phyloP scores from a whole-genome alignment of 805 yeast genomes.

The Kurtzmaniella cleridarum region DNA sequence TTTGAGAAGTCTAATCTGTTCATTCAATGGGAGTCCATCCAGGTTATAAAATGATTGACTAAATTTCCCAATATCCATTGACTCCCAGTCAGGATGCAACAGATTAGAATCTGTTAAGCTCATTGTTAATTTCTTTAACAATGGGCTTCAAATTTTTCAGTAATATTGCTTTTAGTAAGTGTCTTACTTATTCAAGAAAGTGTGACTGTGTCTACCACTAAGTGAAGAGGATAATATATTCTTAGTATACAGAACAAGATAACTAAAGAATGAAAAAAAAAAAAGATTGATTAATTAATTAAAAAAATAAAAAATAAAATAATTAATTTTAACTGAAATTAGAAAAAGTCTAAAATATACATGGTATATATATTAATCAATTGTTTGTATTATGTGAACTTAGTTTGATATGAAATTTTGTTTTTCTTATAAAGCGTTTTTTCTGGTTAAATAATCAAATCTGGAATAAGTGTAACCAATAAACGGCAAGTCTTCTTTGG shows the following conservation, averaged over 20 bases:
- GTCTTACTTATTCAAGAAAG: no score
- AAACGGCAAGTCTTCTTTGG: conserved; percentile 88
- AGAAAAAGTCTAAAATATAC: no score
- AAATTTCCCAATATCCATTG: conserved; percentile 42
- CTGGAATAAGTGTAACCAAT: conserved; percentile 96
- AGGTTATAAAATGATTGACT: conserved; percentile 41
- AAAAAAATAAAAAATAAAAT: background rate
- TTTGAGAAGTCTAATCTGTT: conserved; percentile 33
- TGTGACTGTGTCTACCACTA: background rate
- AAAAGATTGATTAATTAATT: background rate
- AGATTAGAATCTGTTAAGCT: background rate
- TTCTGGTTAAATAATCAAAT: conserved; percentile 84
- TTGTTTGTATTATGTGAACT: background rate
- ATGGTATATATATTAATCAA: no score
- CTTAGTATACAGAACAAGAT: background rate
- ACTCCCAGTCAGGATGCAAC: conserved; percentile 43
- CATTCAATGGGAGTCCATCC: conserved; percentile 36
- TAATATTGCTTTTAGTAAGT: no score
- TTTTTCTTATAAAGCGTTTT: conserved; percentile 43
- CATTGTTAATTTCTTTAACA: no score
- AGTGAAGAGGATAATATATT: background rate
- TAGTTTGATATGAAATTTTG: background rate
- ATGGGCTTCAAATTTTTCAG: no score
- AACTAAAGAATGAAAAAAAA: background rate
- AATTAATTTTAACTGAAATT: no score